Percentiles rank a stretch among this genome's conserved stretches.
These are phyloP conservation scores for Saccharum spontaneum DNA, from an alignment of 176 grass and related monocot species.

Conservation along the genomic window DNA sequence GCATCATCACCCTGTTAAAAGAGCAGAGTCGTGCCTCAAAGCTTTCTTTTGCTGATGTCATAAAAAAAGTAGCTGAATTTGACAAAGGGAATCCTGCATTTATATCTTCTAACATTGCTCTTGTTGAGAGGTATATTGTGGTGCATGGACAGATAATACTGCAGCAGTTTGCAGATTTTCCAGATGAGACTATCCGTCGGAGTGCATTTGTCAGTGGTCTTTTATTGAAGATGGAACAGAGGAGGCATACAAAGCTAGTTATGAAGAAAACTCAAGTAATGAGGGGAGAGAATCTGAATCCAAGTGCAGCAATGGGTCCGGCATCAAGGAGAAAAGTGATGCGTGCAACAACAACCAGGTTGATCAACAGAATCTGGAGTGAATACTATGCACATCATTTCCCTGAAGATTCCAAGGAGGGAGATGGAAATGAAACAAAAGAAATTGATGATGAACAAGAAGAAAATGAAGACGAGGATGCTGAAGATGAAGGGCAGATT, in stretches of 20 bases:
- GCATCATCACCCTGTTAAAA: constrained; percentile 87
- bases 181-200: constrained; percentile 80
- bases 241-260: constrained; percentile 75
- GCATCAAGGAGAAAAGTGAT: constrained; percentile 79
- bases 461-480: constrained; percentile 69
- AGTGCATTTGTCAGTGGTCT: constrained; percentile 89
- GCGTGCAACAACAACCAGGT: constrained; percentile 84
- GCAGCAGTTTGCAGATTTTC: constrained; percentile 96
- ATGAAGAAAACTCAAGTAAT: constrained; percentile 74
- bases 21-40: constrained; percentile 90
- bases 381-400: constrained; percentile 91
- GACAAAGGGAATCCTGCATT: constrained; percentile 59
- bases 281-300: constrained; percentile 83
- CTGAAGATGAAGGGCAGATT: constrained; percentile 56
- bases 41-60: constrained; percentile 83
- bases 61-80: constrained; percentile 80
- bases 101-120: constrained; percentile 62
- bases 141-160: constrained; percentile 95
- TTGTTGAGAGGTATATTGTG: constrained; percentile 88
- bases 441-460: constrained; percentile 80
- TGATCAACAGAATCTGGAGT: constrained; percentile 85
- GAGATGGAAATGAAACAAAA: constrained; percentile 54
- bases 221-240: constrained; percentile 79
- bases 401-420: constrained; percentile 73
- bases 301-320: constrained; percentile 70